Conservation (phyloP, 2,329 filamentous ascomycete genomes). For the Fusarium solani-melongenae region DNA sequence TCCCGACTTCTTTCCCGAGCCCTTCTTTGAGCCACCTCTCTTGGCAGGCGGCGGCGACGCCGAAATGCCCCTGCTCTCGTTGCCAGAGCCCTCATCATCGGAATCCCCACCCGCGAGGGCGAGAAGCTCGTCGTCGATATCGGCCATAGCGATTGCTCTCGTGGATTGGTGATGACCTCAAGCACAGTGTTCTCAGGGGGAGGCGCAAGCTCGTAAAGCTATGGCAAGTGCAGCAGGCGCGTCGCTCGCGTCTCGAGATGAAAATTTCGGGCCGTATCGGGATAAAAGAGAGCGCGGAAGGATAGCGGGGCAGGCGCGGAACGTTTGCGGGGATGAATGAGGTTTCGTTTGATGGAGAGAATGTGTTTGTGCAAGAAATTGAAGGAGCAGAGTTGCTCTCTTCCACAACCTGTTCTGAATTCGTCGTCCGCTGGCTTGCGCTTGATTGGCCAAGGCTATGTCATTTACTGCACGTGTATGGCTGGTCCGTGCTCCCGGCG, state of each 20-base stretch:
- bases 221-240: slow-evolving; percentile 9
- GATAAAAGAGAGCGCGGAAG: slow-evolving; percentile 2
- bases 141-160: slow-evolving; percentile 72
- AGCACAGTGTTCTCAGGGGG: slow-evolving; percentile 24
- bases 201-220: background rate
- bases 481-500: slow-evolving; percentile 30
- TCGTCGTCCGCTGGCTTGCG: slow-evolving; percentile 31
- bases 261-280: background rate
- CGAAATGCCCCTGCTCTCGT: slow-evolving; percentile 65
- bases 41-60: slow-evolving; percentile 60
- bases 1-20: slow-evolving; percentile 58
- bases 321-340: slow-evolving; percentile 13
- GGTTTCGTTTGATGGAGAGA: slow-evolving; percentile 24
- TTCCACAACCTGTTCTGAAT: slow-evolving; percentile 37
- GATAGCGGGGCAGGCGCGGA: slow-evolving; percentile 15
- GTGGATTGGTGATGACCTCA: slow-evolving; percentile 5
- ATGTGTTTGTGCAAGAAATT: slow-evolving; percentile 23
- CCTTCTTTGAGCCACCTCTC: slow-evolving; percentile 45
- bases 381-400: slow-evolving; percentile 27
- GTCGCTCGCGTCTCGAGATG: slow-evolving; percentile 23
- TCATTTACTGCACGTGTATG: slow-evolving; percentile 42
- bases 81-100: slow-evolving; percentile 67
- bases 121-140: slow-evolving; percentile 93
- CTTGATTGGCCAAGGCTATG: slow-evolving; percentile 41
- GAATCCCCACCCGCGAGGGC: slow-evolving; percentile 87